Evolutionary conservation across 148 eudicot species (phyloP).

Genomic region (Pouteria glomerata): DNA sequence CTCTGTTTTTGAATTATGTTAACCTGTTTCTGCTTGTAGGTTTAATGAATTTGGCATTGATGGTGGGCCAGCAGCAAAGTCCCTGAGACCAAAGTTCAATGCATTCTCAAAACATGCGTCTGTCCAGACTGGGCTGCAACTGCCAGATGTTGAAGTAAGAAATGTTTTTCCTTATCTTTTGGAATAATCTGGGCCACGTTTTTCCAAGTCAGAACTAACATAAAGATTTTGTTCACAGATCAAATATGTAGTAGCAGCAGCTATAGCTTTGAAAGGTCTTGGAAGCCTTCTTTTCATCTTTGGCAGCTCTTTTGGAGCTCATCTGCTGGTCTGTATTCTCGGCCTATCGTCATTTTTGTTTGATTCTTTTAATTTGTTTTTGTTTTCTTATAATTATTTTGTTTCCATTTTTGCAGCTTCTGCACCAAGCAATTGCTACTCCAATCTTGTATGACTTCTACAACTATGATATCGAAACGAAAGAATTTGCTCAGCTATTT

Average conservation of each 20-base stretch:
- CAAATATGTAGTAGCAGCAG: constrained; percentile 47
- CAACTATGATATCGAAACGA: constrained; percentile 69
- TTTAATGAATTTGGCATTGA: constrained; percentile 67
- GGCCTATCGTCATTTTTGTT: not conserved
- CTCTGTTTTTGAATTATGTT: not conserved
- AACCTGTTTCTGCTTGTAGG: constrained; percentile 30
- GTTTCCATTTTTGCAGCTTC: constrained; percentile 33
- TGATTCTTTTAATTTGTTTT: not conserved
- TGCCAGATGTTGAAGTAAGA: constrained; percentile 61
- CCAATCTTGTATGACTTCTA: constrained; percentile 87
- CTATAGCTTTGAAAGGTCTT: constrained; percentile 56
- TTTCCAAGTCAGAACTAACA: not conserved
- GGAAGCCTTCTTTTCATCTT: constrained; percentile 77
- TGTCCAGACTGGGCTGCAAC: constrained; percentile 49
- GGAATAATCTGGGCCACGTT: not conserved
- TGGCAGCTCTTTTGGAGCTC: constrained; percentile 74
- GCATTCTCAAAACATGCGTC: constrained; percentile 45
- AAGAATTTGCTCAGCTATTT: constrained; percentile 57
- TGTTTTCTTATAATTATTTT: not conserved
- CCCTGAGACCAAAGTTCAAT: constrained; percentile 55
- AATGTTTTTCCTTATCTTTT: not conserved
- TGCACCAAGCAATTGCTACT: constrained; percentile 63
- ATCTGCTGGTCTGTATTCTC: constrained; percentile 46
- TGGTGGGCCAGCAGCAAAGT: constrained; percentile 77
- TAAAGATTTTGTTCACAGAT: constrained; percentile 34